Conservation (phyloP, 1,139 yeast species). For the Yueomyces sp. region DNA sequence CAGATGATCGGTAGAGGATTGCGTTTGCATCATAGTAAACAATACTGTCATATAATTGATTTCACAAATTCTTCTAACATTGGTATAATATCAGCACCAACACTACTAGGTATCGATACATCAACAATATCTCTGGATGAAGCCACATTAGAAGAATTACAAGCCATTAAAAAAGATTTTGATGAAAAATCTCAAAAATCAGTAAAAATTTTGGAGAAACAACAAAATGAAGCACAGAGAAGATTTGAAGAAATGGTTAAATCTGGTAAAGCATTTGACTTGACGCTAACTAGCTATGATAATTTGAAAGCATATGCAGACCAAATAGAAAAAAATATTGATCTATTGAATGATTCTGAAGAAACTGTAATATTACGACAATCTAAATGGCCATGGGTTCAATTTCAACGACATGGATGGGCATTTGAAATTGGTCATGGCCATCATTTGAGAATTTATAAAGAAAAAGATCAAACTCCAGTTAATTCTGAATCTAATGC, state of each 20-base stretch:
- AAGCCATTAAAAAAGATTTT: conserved; percentile 19
- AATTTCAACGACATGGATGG: conserved; percentile 17
- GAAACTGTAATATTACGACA: neutral
- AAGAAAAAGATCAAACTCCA: conserved; percentile 3
- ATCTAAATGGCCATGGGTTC: conserved; percentile 22
- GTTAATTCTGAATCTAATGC: no score
- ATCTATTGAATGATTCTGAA: no score
- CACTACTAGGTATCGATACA: conserved; percentile 35
- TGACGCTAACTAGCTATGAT: conserved; percentile 22
- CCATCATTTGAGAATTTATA: conserved; percentile 18
- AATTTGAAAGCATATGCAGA: conserved; percentile 18
- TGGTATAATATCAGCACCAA: conserved; percentile 53
- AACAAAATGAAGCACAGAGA: conserved; percentile 1
- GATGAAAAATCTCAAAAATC: conserved; percentile 3
- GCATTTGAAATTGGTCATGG: conserved; percentile 13
- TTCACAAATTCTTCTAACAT: conserved; percentile 51
- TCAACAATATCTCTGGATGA: conserved; percentile 14
- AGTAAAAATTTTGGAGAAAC: conserved; percentile 1
- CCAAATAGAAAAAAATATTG: no score
- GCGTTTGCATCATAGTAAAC: conserved; percentile 48
- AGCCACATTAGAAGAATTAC: conserved; percentile 24
- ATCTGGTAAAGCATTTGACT: conserved; percentile 14
- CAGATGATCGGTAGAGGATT: conserved; percentile 94
- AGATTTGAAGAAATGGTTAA: conserved; percentile 7
- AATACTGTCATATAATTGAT: conserved; percentile 63